Base-by-base conservation (phyloP, 2,329 filamentous ascomycete species). In the Fusarium citri region DNA sequence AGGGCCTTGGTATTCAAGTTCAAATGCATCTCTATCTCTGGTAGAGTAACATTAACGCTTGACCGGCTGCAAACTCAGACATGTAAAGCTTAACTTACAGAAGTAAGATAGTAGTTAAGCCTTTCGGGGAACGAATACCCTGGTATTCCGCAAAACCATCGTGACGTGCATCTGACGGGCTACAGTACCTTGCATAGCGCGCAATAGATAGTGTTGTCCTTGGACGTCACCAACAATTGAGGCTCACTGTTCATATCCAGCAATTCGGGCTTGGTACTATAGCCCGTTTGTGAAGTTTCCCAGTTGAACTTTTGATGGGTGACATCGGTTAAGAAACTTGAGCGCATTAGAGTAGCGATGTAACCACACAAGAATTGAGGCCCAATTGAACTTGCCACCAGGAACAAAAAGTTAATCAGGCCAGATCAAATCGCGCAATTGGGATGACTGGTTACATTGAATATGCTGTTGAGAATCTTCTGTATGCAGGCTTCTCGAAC, bases 151-250 rank as follows among this genome's bases (percentile, higher is more conserved):
- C 34, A n/a, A n/a, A 37, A 8, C 9, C 47, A 50, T 50, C 23
- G 60, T 71, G 68, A 69, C 68, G 68, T 69, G 60, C 60, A 51
- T 56, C 40, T 69, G 66, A 72, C 54, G 56, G 56, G 30, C n/a
- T n/a, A 18, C 28, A 37, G 34, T 37, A 37, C 34, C 34, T 37
- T 37, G 34, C 34, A 37, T 37, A 12, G 18, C 34, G 10, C 34
- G 34, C 34, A 37, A 11, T n/a, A 11, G 15, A 31, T 18, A n/a
- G 34, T 37, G 10, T 7, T 10, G 5, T n/a, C 34, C 6, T 11
- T 37, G 6, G 18, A 37, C 16, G 34, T 20, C 42, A 8, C 37
- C 66, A 66, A 71, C 49, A 65, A 63, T 69, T 50, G 59, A 71
- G 68, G 55, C 68, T 71, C 56, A 58, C 71, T 55, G 28, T 30